These are phyloP conservation scores for Podaxis pistillaris DNA, from an alignment of 768 basidiomycete species.

Conservation along the genomic window DNA sequence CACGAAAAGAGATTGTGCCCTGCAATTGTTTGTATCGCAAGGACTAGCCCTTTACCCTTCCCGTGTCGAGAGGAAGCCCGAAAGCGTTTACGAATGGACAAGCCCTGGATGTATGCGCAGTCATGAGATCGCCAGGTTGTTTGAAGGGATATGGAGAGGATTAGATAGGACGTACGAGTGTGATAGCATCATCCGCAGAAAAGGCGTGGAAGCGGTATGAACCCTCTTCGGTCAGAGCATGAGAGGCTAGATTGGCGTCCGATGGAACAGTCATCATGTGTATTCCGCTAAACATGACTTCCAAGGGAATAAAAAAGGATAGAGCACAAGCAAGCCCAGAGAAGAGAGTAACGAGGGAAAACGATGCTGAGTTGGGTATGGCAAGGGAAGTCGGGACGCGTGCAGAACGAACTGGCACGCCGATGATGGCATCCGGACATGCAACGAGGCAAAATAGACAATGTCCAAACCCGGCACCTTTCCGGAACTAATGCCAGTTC, in stretches of 20 bases:
- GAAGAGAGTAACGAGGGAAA: neutral
- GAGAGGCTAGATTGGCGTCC: constrained; percentile 71
- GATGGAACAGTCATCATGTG: constrained; percentile 56
- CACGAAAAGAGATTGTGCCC: constrained; percentile 82
- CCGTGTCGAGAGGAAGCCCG: constrained; percentile 66
- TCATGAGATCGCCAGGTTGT: neutral
- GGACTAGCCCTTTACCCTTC: constrained; percentile 78
- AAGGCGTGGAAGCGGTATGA: constrained; percentile 72
- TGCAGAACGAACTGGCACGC: neutral
- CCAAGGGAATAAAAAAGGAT: neutral
- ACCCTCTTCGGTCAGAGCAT: constrained; percentile 69
- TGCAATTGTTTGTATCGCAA: constrained; percentile 76
- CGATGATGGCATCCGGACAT: constrained; percentile 2
- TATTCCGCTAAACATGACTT: constrained; percentile 61
- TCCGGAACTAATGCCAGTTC: neutral
- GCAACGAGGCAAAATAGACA: constrained; percentile 5
- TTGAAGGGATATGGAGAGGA: neutral
- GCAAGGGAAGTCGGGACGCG: neutral
- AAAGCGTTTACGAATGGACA: constrained; percentile 83
- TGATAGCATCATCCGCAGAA: constrained; percentile 75
- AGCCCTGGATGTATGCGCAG: constrained; percentile 36
- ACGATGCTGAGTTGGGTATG: neutral
- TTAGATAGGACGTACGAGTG: constrained; percentile 43
- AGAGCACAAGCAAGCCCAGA: neutral
- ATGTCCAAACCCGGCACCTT: neutral